phyloP scores from a whole-genome alignment of 768 basidiomycete genomes.

The Pholiota conissans region DNA sequence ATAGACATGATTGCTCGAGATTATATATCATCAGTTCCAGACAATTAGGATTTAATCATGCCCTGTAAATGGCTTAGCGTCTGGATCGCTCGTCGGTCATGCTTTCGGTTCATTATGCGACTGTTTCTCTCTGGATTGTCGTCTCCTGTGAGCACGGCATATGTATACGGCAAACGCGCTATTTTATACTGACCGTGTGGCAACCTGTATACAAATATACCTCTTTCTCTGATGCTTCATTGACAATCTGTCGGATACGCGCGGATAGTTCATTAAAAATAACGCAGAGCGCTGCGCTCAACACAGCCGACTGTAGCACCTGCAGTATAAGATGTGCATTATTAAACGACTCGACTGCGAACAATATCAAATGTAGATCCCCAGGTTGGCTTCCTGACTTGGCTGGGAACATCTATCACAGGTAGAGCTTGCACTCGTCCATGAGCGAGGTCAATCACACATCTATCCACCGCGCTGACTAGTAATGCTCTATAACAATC shows the following conservation, averaged over 20 bases:
- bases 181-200: neutral
- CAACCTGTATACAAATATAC: neutral
- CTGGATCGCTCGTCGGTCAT: no score
- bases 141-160: neutral
- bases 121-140: neutral
- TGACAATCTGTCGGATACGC: neutral
- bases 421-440: neutral
- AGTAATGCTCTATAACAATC: neutral
- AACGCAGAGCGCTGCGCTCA: neutral
- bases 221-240: neutral
- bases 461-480: constrained; percentile 5
- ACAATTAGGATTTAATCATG: no score
- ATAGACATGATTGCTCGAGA: no score
- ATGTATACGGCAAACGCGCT: neutral
- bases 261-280: neutral
- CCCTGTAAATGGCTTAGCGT: no score
- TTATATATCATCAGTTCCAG: no score
- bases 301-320: neutral
- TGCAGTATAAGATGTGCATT: neutral
- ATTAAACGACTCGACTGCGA: neutral
- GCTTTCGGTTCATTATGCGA: no score
- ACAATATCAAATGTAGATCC: neutral
- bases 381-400: neutral
- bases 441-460: neutral
- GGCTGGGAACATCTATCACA: neutral